Conservation (phyloP, 2,329 filamentous ascomycete species). For the Stachybotrys echinatus region DNA sequence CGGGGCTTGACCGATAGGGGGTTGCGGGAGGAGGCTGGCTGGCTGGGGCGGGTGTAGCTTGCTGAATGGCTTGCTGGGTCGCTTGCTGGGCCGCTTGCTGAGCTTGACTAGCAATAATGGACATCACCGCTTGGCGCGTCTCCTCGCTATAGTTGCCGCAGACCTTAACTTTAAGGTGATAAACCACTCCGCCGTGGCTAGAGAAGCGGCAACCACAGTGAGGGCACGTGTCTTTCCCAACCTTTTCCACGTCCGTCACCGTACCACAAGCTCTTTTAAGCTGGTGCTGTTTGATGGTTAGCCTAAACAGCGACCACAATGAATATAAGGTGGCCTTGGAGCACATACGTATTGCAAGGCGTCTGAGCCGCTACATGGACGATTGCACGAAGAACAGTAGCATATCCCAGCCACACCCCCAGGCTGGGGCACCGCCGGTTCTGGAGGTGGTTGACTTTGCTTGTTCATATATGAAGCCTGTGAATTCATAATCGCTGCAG, state of each 20-base stretch:
- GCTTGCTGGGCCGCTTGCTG: not conserved
- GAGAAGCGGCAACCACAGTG: constrained; percentile 40
- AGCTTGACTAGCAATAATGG: not conserved
- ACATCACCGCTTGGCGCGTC: not conserved
- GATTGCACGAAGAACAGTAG: constrained; percentile 23
- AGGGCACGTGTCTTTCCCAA: constrained; percentile 31
- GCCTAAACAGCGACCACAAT: too few species aligned
- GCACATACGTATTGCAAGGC: not conserved
- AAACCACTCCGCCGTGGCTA: constrained; percentile 33
- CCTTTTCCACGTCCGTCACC: constrained; percentile 5
- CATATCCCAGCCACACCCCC: not conserved
- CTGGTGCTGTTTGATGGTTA: constrained; percentile 19
- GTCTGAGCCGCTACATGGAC: constrained; percentile 24
- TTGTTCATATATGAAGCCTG: too few species aligned
- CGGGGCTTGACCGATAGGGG: not conserved
- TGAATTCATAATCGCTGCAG: not conserved
- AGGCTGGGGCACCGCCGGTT: too few species aligned
- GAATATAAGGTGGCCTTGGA: too few species aligned
- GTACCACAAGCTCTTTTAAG: constrained; percentile 19
- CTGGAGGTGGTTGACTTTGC: too few species aligned
- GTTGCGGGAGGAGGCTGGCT: not conserved
- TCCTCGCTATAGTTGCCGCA: constrained; percentile 36
- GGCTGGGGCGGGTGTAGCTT: not conserved
- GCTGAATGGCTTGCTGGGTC: not conserved
- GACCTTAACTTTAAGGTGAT: constrained; percentile 38